Base-by-base conservation (phyloP, 306 rosid genomes). In the Parietaria judaica region DNA sequence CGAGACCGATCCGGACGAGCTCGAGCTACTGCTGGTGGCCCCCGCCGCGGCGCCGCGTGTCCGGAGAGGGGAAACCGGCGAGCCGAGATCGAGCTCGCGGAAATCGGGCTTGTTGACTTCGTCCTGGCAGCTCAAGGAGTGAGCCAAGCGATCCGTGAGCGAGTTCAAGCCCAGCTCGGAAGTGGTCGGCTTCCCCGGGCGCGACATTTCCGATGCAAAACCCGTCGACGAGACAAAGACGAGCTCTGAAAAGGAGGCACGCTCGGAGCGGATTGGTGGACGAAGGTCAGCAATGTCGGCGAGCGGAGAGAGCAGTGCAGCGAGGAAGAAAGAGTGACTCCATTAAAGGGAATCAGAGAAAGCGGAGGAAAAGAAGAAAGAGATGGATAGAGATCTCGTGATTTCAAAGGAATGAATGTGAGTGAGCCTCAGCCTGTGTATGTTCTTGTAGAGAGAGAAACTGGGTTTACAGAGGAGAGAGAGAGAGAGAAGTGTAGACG, bases 61-160 rank as follows among this genome's bases (percentile, higher is more conserved):
- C 44, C 95, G 77, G 54, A 92, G 78, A 13, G 98, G 96, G 49
- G 98, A 92, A 56, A 88, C 88, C 3, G 98, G 98, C 3, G 98
- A 92, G 51, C 96, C 96, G 60, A 88, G 94, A 92, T 92, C 86
- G 78, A 86, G 88, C 60, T 92, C 94, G 14, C 95, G 74, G 72
- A 82, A 84, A 63, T 92, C 96, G 14, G 96, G 95, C 71, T 92
- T 92, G 78, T 88, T 86, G 2, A 70, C 78, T 62, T 78, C 92
- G 1, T 70, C 79, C 63, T 78, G 89, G 63, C 86, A 80, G 58
- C 61, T 80, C 52, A 90, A 51, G 2, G 86, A 72, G 44, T 87
- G 81, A 6, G 81, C 79, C 66, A 88, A 71, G 31, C 89, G 95
- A 76, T 86, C 88, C 65, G 65, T 17, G 43, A 85, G 72, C 50